A percentile compares a stretch with the other conserved stretches of the same genome.
These are phyloP conservation scores for Coemansia sp. DNA, from an alignment of 192 early-diverging fungal genomes.

Conservation along the genomic window DNA sequence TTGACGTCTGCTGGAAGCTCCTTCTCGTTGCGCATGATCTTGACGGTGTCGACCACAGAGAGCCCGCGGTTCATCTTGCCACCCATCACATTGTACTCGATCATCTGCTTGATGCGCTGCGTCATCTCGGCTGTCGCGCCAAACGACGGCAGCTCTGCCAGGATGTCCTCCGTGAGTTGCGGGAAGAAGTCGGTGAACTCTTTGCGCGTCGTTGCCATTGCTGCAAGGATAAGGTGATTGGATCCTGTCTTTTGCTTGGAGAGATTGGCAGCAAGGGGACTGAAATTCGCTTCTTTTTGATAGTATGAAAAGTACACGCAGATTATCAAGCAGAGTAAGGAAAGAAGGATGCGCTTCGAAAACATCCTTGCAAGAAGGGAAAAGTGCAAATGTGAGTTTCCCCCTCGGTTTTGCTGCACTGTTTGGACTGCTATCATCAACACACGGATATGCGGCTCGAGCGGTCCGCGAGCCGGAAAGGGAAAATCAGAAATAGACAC, in stretches of 20 bases:
- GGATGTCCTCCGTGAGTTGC: slow-evolving; percentile 69
- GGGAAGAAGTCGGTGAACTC: slow-evolving; percentile 79
- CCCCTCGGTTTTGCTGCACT: no score
- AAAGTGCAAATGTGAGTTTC: not conserved
- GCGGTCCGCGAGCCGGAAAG: no score
- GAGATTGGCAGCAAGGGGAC: not conserved
- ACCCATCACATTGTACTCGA: slow-evolving; percentile 63
- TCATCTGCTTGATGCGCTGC: slow-evolving; percentile 65
- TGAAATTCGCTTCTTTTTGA: not conserved
- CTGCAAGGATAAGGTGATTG: not conserved
- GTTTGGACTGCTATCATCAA: no score
- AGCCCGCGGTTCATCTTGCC: slow-evolving; percentile 99
- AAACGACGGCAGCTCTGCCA: slow-evolving; percentile 68
- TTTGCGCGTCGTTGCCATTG: slow-evolving; percentile 44
- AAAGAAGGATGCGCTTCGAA: not conserved
- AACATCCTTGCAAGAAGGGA: not conserved
- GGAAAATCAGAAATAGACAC: no score
- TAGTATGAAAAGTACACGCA: not conserved
- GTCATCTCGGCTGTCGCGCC: slow-evolving; percentile 68
- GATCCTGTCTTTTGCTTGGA: not conserved
- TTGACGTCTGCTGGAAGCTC: slow-evolving; percentile 75
- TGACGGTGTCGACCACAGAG: slow-evolving; percentile 87
- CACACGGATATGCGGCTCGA: no score
- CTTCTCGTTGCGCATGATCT: slow-evolving; percentile 71
- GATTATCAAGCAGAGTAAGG: not conserved